Evolutionary conservation across 2,329 filamentous ascomycete genomes (phyloP).

Genomic region (Diaporthe australafricana): DNA sequence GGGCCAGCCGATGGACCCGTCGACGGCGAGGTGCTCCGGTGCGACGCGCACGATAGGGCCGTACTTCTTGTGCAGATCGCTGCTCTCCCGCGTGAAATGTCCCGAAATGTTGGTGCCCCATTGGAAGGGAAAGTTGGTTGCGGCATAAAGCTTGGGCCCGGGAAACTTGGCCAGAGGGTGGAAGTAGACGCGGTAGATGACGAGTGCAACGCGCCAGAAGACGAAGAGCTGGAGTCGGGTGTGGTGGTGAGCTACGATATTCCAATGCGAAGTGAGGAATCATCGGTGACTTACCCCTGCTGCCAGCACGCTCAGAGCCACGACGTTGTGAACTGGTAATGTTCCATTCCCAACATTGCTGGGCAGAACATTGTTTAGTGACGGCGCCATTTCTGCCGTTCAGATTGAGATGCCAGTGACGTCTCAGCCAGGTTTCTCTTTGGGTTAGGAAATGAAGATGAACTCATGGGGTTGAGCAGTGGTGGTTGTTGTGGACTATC

Average conservation of each 20-base stretch:
- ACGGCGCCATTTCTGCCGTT: conserved; percentile 4
- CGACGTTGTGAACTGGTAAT: not conserved
- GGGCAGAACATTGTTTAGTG: not conserved
- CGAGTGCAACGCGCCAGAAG: conserved; percentile 1
- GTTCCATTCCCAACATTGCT: not conserved
- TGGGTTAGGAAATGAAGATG: not conserved
- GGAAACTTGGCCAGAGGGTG: conserved; percentile 32
- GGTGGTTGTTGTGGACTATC: not conserved
- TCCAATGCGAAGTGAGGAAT: not conserved
- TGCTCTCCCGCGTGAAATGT: not conserved
- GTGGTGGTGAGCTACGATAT: not conserved
- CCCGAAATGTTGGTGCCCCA: not conserved
- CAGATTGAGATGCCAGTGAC: not conserved
- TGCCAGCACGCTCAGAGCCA: not conserved
- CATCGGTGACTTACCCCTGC: conserved; percentile 3
- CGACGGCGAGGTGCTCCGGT: conserved; percentile 15
- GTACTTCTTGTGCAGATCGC: conserved; percentile 21
- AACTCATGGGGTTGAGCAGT: not conserved
- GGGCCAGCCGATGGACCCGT: conserved; percentile 28
- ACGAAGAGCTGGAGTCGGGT: not conserved
- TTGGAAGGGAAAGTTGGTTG: not conserved
- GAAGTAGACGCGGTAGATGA: conserved; percentile 27
- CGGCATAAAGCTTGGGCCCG: conserved; percentile 26
- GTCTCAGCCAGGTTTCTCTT: not conserved
- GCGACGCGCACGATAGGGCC: conserved; percentile 31